phyloP scores from a whole-genome alignment of 2,329 filamentous ascomycete genomes.

The Allantophomopsis cytisporea region DNA sequence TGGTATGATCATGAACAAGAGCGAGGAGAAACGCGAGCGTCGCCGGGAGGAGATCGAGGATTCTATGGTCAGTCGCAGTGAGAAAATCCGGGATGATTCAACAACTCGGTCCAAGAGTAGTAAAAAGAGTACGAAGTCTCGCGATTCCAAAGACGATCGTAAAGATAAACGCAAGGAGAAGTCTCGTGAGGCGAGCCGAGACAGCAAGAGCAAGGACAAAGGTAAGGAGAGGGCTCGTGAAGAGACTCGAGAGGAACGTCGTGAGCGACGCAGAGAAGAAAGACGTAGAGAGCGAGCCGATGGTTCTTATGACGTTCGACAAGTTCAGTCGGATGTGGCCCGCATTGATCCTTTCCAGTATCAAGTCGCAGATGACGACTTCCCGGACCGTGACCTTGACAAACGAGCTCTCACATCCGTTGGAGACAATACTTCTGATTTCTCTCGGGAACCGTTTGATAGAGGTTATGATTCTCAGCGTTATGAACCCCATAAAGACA shows the following conservation, averaged over 20 bases:
- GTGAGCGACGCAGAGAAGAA: conserved; percentile 7
- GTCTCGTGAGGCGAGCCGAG: conserved; percentile 9
- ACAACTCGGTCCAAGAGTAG: not conserved
- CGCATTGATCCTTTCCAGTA: conserved; percentile 43
- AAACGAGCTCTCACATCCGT: conserved; percentile 16
- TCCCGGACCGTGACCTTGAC: conserved; percentile 26
- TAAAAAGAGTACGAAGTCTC: not conserved
- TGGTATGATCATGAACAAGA: conserved; percentile 24
- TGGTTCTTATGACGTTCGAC: conserved; percentile 1
- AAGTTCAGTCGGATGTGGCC: conserved; percentile 2
- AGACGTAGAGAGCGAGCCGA: conserved; percentile 8
- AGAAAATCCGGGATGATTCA: too few relatives aligned
- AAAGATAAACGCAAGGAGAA: conserved; percentile 13
- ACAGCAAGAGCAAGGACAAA: conserved; percentile 14
- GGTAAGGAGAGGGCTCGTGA: conserved; percentile 14
- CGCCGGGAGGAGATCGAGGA: not conserved
- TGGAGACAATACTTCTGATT: conserved; percentile 22
- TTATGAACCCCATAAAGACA: too few relatives aligned
- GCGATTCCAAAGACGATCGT: not conserved
- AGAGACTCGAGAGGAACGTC: conserved; percentile 6
- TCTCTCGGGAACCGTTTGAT: conserved; percentile 4
- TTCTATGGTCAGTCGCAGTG: too few relatives aligned
- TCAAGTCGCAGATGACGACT: conserved; percentile 38
- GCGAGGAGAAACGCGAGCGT: not conserved
- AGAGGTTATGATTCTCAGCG: too few relatives aligned